Conservation (phyloP, 23 red algal species). For the Gracilaria gracilis region DNA sequence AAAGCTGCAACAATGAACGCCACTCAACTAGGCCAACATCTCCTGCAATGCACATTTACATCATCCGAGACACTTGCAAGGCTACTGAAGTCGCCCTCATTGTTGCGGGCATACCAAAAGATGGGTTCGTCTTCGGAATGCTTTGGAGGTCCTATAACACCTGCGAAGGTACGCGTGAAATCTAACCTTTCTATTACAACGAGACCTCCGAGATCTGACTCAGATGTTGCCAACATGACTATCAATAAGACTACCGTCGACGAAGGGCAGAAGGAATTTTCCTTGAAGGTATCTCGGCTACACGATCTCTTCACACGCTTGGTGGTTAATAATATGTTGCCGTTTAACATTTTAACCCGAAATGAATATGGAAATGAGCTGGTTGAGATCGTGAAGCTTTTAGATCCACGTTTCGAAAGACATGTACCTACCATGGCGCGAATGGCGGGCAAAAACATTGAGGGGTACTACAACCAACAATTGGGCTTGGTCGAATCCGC, state of each 20-base stretch:
- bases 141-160: not conserved
- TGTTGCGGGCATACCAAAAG: not conserved
- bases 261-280: not conserved
- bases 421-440: not conserved
- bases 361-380: not conserved
- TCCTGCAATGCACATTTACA: not conserved
- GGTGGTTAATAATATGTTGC: not conserved
- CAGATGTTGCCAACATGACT: too few species aligned
- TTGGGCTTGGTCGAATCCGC: not conserved
- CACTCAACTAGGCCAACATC: not conserved
- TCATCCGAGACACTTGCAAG: not conserved
- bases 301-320: not conserved
- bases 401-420: not conserved
- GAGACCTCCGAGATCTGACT: too few species aligned
- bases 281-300: not conserved
- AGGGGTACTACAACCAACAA: not conserved
- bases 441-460: not conserved
- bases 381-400: not conserved
- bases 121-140: not conserved
- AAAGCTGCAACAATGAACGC: not conserved
- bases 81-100: not conserved
- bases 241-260: too few species aligned
- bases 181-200: too few species aligned
- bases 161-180: not conserved
- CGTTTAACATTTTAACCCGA: not conserved